Evolutionary conservation across 73 alveolate species (phyloP).

Genomic region (Paramecium sexaurelia): DNA sequence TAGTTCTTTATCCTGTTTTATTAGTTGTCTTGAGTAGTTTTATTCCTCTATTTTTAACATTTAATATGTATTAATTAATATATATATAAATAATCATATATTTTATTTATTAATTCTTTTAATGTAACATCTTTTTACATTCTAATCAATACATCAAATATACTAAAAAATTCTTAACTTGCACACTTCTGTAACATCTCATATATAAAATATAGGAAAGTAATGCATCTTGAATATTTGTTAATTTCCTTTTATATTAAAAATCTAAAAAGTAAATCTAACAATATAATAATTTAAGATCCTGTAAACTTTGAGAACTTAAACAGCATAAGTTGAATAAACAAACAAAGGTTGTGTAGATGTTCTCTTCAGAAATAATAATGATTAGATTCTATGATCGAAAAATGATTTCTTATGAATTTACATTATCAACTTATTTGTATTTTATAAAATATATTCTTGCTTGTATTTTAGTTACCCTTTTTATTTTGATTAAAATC

Average conservation of each 20-base stretch:
- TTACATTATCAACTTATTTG: conserved; percentile 1
- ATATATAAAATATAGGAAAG: conserved; percentile 84
- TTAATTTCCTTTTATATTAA: conserved; percentile 82
- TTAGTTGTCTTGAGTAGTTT: conserved; percentile 22
- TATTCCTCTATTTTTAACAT: conserved; percentile 24
- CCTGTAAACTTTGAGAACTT: conserved; percentile 69
- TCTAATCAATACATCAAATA: conserved; percentile 86
- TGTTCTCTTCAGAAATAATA: conserved; percentile 90
- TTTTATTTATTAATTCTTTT: conserved; percentile 74
- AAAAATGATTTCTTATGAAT: neutral
- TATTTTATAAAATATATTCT: neutral
- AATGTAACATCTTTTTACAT: conserved; percentile 87
- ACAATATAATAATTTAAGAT: conserved; percentile 70
- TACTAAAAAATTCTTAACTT: conserved; percentile 80
- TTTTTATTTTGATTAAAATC: conserved; percentile 45
- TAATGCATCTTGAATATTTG: conserved; percentile 91
- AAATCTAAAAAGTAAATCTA: conserved; percentile 77
- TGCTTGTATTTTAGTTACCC: neutral
- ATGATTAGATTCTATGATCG: conserved; percentile 63
- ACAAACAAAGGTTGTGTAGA: conserved; percentile 90
- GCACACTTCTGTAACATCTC: conserved; percentile 55
- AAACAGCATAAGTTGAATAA: conserved; percentile 81
- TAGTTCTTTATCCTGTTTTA: conserved; percentile 37
- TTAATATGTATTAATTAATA: neutral
- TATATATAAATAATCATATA: neutral